phyloP scores from a whole-genome alignment of 106 monocot genomes.

The Acanthochlamys bracteata region DNA sequence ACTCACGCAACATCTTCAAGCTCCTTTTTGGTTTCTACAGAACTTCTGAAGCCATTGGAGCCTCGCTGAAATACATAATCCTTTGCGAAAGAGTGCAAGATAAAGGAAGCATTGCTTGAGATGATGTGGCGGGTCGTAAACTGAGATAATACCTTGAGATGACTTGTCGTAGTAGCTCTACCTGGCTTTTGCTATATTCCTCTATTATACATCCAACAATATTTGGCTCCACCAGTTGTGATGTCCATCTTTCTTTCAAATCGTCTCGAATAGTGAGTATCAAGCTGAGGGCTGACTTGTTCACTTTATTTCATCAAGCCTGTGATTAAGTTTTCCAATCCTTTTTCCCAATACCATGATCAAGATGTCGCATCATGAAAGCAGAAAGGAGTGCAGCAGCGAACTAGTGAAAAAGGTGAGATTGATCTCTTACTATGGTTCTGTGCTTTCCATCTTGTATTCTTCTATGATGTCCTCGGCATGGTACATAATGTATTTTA shows the following conservation, averaged over 20 bases:
- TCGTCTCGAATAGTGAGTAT: neutral
- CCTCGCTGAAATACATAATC: neutral
- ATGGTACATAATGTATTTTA: too few relatives aligned
- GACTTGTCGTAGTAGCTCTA: neutral
- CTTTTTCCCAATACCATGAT: neutral
- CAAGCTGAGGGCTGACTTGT: neutral
- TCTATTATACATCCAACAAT: neutral
- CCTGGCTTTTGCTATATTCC: neutral
- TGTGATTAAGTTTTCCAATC: neutral
- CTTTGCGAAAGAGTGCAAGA: neutral
- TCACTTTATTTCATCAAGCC: neutral
- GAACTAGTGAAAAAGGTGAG: too few relatives aligned
- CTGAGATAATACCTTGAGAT: too few relatives aligned
- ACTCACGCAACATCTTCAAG: neutral
- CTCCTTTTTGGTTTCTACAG: neutral
- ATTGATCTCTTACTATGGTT: neutral
- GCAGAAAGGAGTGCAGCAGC: too few relatives aligned
- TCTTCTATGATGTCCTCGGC: too few relatives aligned
- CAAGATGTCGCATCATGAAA: neutral
- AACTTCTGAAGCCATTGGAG: neutral
- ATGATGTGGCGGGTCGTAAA: neutral
- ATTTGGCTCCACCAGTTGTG: neutral
- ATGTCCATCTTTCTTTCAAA: neutral
- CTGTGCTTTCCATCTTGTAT: neutral
- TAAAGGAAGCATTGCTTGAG: slow-evolving; percentile 2